Conservation (phyloP, 768 basidiomycete species). For the Mycena vitilis region DNA sequence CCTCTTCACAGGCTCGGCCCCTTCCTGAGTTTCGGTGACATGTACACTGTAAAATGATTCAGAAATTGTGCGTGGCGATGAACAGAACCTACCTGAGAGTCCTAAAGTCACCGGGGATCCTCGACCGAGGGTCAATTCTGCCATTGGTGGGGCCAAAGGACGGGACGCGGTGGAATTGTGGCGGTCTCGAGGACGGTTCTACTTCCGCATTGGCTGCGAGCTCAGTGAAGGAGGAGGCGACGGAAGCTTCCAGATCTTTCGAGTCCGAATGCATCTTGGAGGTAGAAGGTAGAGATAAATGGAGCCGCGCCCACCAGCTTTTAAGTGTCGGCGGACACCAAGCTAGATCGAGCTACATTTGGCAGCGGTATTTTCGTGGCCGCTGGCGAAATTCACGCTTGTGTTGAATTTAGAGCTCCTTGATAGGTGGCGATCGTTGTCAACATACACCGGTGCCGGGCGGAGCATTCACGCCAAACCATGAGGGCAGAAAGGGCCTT, state of each 20-base stretch:
- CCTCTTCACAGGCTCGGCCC: slow-evolving; percentile 16
- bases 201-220: not conserved
- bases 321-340: not conserved
- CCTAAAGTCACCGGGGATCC: slow-evolving; percentile 41
- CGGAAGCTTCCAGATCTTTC: slow-evolving; percentile 6
- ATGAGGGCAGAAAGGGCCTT: too few relatives aligned
- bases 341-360: too few relatives aligned
- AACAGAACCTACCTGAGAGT: slow-evolving; percentile 37
- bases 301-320: too few relatives aligned
- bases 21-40: slow-evolving; percentile 42
- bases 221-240: not conserved
- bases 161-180: slow-evolving; percentile 8
- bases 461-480: too few relatives aligned
- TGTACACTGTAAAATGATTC: slow-evolving; percentile 35
- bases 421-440: too few relatives aligned
- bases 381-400: too few relatives aligned
- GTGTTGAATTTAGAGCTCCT: too few relatives aligned
- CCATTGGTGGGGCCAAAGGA: slow-evolving; percentile 11
- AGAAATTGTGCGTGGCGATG: not conserved
- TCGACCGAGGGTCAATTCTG: slow-evolving; percentile 34
- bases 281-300: not conserved
- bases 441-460: too few relatives aligned
- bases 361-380: too few relatives aligned
- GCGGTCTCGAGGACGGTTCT: not conserved
- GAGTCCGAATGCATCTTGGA: not conserved